Conservation (phyloP, 768 basidiomycete genomes). For the Lactarius evosmus region DNA sequence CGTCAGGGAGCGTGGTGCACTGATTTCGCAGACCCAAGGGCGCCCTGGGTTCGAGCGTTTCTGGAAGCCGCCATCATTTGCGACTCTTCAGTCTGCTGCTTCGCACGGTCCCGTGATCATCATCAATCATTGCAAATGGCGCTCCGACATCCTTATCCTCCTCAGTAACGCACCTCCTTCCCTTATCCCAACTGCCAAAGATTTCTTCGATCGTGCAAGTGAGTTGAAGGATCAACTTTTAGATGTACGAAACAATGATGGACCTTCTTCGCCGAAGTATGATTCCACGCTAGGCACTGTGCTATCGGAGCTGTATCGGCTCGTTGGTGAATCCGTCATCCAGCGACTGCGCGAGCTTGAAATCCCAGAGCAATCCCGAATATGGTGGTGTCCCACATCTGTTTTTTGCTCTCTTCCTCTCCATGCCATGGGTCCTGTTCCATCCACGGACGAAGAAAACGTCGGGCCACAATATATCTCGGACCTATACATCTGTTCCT, state of each 20-base stretch:
- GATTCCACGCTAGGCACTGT: background rate
- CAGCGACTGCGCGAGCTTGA: background rate
- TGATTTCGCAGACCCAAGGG: too few relatives aligned
- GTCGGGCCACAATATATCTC: background rate
- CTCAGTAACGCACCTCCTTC: background rate
- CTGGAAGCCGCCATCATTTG: too few relatives aligned
- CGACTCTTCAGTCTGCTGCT: too few relatives aligned
- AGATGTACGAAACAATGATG: background rate
- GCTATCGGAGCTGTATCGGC: background rate
- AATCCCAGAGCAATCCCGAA: background rate
- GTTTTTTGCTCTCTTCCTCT: conserved; percentile 6
- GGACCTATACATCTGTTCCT: conserved; percentile 9
- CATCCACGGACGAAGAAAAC: background rate
- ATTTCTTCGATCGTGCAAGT: background rate
- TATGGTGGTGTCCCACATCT: background rate
- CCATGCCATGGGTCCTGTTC: conserved; percentile 8
- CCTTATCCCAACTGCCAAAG: background rate
- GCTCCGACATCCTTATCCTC: background rate
- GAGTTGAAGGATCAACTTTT: background rate
- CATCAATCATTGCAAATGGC: background rate
- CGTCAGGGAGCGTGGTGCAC: too few relatives aligned
- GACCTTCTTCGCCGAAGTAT: background rate
- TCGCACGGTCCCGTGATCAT: background rate
- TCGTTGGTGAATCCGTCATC: background rate
- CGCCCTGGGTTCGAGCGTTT: too few relatives aligned